Evolutionary conservation across 257 asterid species (phyloP).

Genomic region (Coffea canephora): DNA sequence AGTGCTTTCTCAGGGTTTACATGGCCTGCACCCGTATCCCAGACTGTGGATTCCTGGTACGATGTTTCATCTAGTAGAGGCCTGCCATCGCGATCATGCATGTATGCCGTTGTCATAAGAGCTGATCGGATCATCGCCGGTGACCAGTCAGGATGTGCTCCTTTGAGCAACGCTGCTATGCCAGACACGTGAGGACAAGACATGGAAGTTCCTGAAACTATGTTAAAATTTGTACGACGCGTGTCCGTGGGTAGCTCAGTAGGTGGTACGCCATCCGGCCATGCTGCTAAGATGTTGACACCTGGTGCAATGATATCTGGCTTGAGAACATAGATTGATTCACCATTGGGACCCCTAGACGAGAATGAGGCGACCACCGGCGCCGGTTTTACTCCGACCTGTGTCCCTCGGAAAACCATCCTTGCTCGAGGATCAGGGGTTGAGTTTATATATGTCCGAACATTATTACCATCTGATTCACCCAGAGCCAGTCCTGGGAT

Average conservation of each 20-base stretch:
- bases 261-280: slow-evolving; percentile 74
- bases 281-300: slow-evolving; percentile 82
- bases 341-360: slow-evolving; percentile 67
- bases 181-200: slow-evolving; percentile 93
- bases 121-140: slow-evolving; percentile 94
- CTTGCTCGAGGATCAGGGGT: slow-evolving; percentile 50
- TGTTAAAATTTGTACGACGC: slow-evolving; percentile 60
- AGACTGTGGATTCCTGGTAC: slow-evolving; percentile 40
- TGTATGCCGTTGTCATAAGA: slow-evolving; percentile 80
- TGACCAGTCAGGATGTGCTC: slow-evolving; percentile 91
- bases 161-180: slow-evolving; percentile 73
- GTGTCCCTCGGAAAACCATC: slow-evolving; percentile 62
- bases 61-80: slow-evolving; percentile 59
- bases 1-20: slow-evolving; percentile 70
- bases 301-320: slow-evolving; percentile 93
- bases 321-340: slow-evolving; percentile 48
- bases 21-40: slow-evolving; percentile 82
- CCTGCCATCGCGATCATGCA: slow-evolving; percentile 41
- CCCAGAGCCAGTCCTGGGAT: slow-evolving; percentile 66
- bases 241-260: slow-evolving; percentile 50
- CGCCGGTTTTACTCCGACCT: slow-evolving; percentile 63
- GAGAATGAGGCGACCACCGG: slow-evolving; percentile 91
- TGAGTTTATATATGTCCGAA: slow-evolving; percentile 52
- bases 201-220: slow-evolving; percentile 87
- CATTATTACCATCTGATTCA: slow-evolving; percentile 38